phyloP scores from a whole-genome alignment of 1,284 basidiomycete genomes.

The Pterulicium gracile region DNA sequence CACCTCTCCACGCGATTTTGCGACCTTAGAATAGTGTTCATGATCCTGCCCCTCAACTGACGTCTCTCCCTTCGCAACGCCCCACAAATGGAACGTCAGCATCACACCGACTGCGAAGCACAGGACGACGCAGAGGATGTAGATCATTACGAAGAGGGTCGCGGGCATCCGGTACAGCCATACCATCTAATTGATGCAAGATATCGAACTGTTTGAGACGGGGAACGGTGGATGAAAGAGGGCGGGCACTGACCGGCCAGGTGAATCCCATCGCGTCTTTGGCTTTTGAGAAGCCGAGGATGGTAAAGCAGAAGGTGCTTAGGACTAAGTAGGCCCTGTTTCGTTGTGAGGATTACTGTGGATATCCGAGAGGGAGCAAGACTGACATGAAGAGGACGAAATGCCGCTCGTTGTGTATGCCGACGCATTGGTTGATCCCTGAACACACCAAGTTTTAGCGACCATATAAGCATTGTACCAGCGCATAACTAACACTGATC shows the following conservation, averaged over 20 bases:
- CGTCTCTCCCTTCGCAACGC: slow-evolving; percentile 75
- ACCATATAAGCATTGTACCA: background rate
- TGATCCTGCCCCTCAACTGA: slow-evolving; percentile 89
- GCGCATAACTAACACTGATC: slow-evolving; percentile 5
- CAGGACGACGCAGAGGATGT: slow-evolving; percentile 68
- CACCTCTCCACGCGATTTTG: slow-evolving; percentile 63
- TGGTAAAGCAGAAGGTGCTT: slow-evolving; percentile 43
- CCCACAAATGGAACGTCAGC: slow-evolving; percentile 72
- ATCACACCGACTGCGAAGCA: slow-evolving; percentile 77
- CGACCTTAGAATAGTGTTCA: slow-evolving; percentile 63
- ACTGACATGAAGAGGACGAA: slow-evolving; percentile 90
- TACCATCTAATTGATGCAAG: slow-evolving; percentile 16
- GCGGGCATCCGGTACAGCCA: slow-evolving; percentile 67
- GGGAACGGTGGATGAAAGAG: slow-evolving; percentile 3
- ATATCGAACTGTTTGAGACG: too few relatives aligned
- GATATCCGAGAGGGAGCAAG: background rate
- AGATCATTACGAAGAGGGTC: slow-evolving; percentile 62
- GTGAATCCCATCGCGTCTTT: slow-evolving; percentile 48
- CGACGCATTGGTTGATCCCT: slow-evolving; percentile 98
- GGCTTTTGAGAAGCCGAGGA: slow-evolving; percentile 49
- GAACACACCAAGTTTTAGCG: too few relatives aligned
- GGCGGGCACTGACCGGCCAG: slow-evolving; percentile 23
- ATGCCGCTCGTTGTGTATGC: slow-evolving; percentile 90
- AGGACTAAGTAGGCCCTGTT: slow-evolving; percentile 68
- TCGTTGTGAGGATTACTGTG: too few relatives aligned